These are phyloP conservation scores for Boletus mariae DNA, from an alignment of 1,284 basidiomycete species.

Conservation along the genomic window DNA sequence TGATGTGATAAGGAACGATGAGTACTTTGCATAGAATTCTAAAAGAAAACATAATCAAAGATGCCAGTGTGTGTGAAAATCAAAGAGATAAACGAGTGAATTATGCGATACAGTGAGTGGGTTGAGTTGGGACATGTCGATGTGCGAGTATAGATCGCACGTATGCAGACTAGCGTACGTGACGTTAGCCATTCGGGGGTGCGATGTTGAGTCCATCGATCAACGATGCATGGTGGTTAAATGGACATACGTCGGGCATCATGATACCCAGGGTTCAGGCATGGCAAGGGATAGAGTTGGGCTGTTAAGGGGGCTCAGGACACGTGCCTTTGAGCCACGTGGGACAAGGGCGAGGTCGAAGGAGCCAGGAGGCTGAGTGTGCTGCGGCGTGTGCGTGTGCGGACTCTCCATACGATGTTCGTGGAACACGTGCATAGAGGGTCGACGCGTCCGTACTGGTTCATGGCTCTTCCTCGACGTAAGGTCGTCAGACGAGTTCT, in stretches of 20 bases:
- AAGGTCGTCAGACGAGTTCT: constrained; percentile 21
- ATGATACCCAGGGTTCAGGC: constrained; percentile 25
- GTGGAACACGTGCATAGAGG: constrained; percentile 11
- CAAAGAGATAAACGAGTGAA: neutral
- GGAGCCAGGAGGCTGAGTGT: neutral
- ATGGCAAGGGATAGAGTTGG: constrained; percentile 13
- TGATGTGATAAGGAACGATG: neutral
- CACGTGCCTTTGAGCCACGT: neutral
- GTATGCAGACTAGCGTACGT: too few relatives aligned
- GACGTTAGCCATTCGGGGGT: neutral
- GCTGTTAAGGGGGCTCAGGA: constrained; percentile 14
- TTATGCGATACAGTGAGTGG: constrained; percentile 10
- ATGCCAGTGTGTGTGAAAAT: neutral
- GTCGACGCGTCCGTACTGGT: neutral
- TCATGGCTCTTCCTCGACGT: neutral
- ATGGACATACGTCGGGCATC: constrained; percentile 3
- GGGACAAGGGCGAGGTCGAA: constrained; percentile 6
- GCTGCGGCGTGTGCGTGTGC: neutral
- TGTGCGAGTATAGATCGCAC: constrained; percentile 7
- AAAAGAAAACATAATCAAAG: neutral
- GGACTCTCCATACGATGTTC: constrained; percentile 10
- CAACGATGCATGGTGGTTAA: constrained; percentile 5
- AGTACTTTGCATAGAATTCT: neutral
- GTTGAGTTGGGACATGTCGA: neutral
- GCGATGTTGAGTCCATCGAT: constrained; percentile 7